These are phyloP conservation scores for Backusella westeae DNA, from an alignment of 192 early-diverging fungal species.

Conservation along the genomic window DNA sequence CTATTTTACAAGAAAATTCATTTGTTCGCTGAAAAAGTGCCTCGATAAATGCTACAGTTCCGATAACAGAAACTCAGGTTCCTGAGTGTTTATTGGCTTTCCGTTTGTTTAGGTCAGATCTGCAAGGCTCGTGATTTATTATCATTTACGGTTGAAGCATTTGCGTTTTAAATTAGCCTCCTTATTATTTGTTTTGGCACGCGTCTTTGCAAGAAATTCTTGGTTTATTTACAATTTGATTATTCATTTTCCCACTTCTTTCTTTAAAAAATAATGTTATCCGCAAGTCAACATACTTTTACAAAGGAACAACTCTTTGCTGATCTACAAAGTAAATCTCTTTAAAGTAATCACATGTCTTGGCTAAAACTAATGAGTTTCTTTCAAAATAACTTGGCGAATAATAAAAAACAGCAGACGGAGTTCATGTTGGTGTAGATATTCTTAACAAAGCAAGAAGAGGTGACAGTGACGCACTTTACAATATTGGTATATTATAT, in stretches of 20 bases:
- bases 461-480: neutral
- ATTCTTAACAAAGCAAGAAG: neutral
- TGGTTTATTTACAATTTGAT: neutral
- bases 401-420: neutral
- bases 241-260: neutral
- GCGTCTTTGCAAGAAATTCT: neutral
- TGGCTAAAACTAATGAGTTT: neutral
- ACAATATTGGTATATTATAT: neutral
- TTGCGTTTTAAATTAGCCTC: neutral
- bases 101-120: neutral
- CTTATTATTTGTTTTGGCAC: neutral
- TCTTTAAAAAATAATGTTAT: neutral
- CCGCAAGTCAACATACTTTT: neutral
- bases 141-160: neutral
- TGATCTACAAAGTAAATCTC: neutral
- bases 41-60: too few relatives aligned
- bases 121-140: neutral
- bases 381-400: neutral
- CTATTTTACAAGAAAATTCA: too few relatives aligned
- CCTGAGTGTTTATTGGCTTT: neutral
- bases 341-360: neutral
- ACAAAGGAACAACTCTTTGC: neutral
- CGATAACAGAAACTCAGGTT: neutral
- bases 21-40: too few relatives aligned
- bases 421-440: neutral